Percentiles rank a stretch among this genome's conserved stretches.
These are phyloP conservation scores for Guadua angustifolia DNA, from an alignment of 176 grass and related monocot species.

Conservation along the genomic window DNA sequence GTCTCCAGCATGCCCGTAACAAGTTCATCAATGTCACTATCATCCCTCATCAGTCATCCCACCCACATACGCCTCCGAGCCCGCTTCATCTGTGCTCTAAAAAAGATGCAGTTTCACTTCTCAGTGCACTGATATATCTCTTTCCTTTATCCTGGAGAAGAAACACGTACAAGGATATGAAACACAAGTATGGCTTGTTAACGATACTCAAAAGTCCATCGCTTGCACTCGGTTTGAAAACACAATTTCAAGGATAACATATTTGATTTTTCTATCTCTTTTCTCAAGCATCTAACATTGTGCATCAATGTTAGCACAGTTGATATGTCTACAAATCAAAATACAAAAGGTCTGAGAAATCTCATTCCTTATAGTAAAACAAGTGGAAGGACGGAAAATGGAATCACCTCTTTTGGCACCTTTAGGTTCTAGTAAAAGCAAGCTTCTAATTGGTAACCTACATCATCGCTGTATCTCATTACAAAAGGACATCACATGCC, in stretches of 20 bases:
- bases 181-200: not conserved
- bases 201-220: not conserved
- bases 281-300: not conserved
- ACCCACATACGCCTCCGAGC: slow-evolving; percentile 37
- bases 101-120: slow-evolving; percentile 7
- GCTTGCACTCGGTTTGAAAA: not conserved
- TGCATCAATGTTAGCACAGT: not conserved
- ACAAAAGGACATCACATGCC: not conserved
- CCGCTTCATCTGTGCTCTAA: slow-evolving; percentile 47
- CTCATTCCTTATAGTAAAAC: not conserved
- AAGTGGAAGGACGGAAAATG: not conserved
- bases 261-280: not conserved
- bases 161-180: slow-evolving; percentile 21
- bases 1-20: slow-evolving; percentile 82
- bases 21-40: slow-evolving; percentile 78
- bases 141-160: slow-evolving; percentile 40
- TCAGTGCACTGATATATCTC: not conserved
- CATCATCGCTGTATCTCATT: not conserved
- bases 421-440: not conserved
- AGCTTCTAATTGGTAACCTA: not conserved
- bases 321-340: not conserved
- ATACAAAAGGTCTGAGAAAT: not conserved
- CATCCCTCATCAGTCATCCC: slow-evolving; percentile 84
- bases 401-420: not conserved
- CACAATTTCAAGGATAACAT: not conserved